Base-by-base conservation (phyloP, 2,329 filamentous ascomycete genomes). In the Trichoderma cornu-damae region DNA sequence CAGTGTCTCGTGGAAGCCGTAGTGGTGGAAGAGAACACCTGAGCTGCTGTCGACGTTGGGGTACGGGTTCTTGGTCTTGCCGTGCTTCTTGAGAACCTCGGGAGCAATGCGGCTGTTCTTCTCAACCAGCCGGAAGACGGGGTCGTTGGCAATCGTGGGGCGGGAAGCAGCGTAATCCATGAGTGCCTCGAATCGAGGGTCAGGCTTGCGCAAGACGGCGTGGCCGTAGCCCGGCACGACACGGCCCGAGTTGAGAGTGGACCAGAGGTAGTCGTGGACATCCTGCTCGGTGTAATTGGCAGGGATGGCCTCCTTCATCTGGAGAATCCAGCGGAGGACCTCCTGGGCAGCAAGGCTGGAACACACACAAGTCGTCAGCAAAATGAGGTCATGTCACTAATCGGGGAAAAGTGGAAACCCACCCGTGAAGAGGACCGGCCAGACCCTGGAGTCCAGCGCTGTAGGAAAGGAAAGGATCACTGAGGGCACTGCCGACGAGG, bases 11-110 rank as follows among this genome's bases (percentile, higher is more conserved):
- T 89, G 88, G 85, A 99, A 96, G 59, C 93, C 94, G 72, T 96
- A 99, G 79, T 97, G 91, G 75, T 97, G 87, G 84, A 99, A 97
- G 48, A 99, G 81, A 5, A 97, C 92, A 62, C 94, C 94, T 0
- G 91, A 96, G 62, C 85, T 87, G 47, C 88, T 91, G 74, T 99
- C 94, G 61, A 99, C 94, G 72, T 99, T 99, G 63, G 94, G 94
- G 76, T 93, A 96, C 2, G 94, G 91, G 77, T 96, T 96, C 82
- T 96, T 96, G 64, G 91, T 96, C 86, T 96, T 97, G 73, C 94
- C 94, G 71, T 99, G 94, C 77, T 96, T 86, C 67, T 85, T 94
- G 66, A 99, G 80, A 18, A 99, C 94, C 52, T 84, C 83, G 14
- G 94, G 94, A 0, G 94, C 94, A 62, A 99, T 87, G 68, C 91